Base-by-base conservation (phyloP, 495 filamentous ascomycete genomes). In the Xanthoparmelia taractica region DNA sequence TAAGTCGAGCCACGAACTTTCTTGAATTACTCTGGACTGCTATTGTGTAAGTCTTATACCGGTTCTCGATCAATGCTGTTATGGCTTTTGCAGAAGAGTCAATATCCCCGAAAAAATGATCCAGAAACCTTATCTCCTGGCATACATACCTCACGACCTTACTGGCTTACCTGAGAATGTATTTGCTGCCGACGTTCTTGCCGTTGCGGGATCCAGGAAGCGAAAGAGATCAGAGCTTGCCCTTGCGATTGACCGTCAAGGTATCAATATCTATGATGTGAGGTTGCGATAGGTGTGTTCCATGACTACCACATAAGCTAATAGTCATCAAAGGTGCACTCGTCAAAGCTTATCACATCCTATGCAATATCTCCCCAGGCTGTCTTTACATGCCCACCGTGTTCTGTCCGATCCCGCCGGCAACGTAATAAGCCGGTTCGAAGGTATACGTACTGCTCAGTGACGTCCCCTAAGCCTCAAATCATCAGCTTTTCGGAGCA, bases 241-340 rank as follows among this genome's bases (percentile, higher is more conserved):
- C 17, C 85, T 94, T 12, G 89, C 88, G 12, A 85, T 96, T 69
- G 91, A 99, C 76, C 91, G 92, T 61, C 91, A 96, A 70, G 87
- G 89, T 18, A 80, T 97, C 18, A 94, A 91, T 71, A 85, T 99
- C 56, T 97, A 97, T 76, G 88, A 96, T 80, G 93, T 98, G 75
- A 65, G 80, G 47, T 4, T 34, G 3, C 27, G 20, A n/a, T n/a
- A n/a, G n/a, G n/a, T n/a, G n/a, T n/a, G n/a, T n/a, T n/a, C n/a
- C n/a, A n/a, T n/a, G n/a, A n/a, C n/a, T n/a, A n/a, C n/a, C n/a
- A n/a, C n/a, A 50, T 33, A 59, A 58, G n/a, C 41, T 65, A 63
- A 73, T 66, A 77, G 54, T 36, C 38, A 17, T n/a, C 64, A 6
- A 67, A 95, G 91, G 78, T 95, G 29, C 85, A 89, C 72, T 87